phyloP scores from a whole-genome alignment of 1,284 basidiomycete genomes.

The Tilletiopsis washingtonensis region DNA sequence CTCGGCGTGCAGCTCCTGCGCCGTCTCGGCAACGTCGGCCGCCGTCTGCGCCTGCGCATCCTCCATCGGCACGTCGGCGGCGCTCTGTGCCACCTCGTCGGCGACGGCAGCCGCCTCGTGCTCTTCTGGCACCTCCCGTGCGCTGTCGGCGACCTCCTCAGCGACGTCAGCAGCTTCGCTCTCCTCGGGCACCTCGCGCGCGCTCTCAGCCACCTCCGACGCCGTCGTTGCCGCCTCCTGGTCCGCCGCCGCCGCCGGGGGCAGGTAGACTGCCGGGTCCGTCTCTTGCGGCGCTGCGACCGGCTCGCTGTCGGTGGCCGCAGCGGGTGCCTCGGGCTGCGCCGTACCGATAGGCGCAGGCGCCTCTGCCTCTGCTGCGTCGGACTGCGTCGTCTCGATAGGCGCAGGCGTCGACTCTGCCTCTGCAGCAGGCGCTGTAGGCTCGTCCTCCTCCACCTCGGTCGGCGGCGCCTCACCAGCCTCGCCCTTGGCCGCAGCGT shows the following conservation, averaged over 20 bases:
- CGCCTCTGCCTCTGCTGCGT: background rate
- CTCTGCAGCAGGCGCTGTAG: background rate
- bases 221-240: background rate
- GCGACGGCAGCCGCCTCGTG: background rate
- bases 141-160: slow-evolving; percentile 2
- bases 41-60: background rate
- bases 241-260: background rate
- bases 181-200: background rate
- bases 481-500: slow-evolving; percentile 73
- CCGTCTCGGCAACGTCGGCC: slow-evolving; percentile 2
- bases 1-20: background rate
- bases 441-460: background rate
- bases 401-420: background rate
- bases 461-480: too few species aligned
- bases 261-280: background rate
- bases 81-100: background rate
- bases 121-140: background rate
- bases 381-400: background rate
- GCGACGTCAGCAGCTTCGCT: background rate
- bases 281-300: background rate
- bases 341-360: background rate
- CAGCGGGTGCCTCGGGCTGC: background rate
- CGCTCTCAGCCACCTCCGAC: slow-evolving; percentile 2
- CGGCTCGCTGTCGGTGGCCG: background rate
- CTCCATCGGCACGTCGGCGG: background rate